phyloP scores from a whole-genome alignment of 2,329 filamentous ascomycete species.

The Moelleriella libera region DNA sequence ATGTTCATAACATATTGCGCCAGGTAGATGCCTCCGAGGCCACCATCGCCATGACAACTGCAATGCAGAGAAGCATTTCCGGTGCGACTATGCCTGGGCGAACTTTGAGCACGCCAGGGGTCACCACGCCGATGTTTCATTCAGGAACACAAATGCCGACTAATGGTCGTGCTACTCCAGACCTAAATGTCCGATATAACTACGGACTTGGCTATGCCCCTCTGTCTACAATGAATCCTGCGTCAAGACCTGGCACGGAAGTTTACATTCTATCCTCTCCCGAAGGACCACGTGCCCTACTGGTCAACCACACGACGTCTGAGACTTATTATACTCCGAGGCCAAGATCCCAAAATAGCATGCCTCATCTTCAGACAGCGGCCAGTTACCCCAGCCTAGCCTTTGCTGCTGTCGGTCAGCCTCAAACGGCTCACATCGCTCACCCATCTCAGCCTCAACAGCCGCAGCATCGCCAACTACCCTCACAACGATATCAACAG shows the following conservation, averaged over 20 bases:
- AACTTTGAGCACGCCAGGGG: slow-evolving; percentile 21
- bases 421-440: background rate
- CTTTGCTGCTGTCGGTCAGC: background rate
- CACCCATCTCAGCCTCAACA: slow-evolving; percentile 9
- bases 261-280: slow-evolving; percentile 50
- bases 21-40: slow-evolving; percentile 30
- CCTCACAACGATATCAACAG: background rate
- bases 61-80: slow-evolving; percentile 37
- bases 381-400: slow-evolving; percentile 5
- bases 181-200: slow-evolving; percentile 19
- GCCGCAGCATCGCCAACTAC: slow-evolving; percentile 1
- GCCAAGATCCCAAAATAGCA: slow-evolving; percentile 11
- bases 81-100: slow-evolving; percentile 26
- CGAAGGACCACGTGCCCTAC: slow-evolving; percentile 40
- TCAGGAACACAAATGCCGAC: slow-evolving; percentile 20
- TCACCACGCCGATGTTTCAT: slow-evolving; percentile 25
- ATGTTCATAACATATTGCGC: slow-evolving; percentile 31
- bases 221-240: slow-evolving; percentile 5
- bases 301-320: slow-evolving; percentile 34
- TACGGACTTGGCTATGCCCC: slow-evolving; percentile 14
- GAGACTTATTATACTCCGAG: slow-evolving; percentile 39
- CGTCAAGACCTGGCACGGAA: slow-evolving; percentile 23
- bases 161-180: slow-evolving; percentile 32
- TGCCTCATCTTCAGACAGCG: slow-evolving; percentile 12
- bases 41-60: slow-evolving; percentile 30